Evolutionary conservation across 768 basidiomycete species (phyloP).

Genomic region (Mycena galopus): DNA sequence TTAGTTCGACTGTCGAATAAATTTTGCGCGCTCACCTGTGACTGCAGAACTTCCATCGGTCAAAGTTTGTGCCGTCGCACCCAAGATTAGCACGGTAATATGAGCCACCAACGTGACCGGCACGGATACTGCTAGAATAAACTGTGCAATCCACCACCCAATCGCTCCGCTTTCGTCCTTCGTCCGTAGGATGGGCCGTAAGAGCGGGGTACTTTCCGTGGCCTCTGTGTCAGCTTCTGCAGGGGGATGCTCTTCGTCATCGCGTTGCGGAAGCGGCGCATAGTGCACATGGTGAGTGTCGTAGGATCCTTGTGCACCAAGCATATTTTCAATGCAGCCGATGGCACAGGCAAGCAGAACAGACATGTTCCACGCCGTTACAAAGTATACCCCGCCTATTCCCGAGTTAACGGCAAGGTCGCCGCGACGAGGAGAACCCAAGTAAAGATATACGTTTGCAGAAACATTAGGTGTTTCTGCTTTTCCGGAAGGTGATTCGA

Average conservation of each 20-base stretch:
- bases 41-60: constrained; percentile 69
- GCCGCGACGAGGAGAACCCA: constrained; percentile 70
- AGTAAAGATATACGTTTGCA: constrained; percentile 69
- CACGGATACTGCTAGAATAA: constrained; percentile 65
- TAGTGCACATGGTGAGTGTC: constrained; percentile 40
- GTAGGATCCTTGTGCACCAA: constrained; percentile 31
- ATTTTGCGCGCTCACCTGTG: constrained; percentile 55
- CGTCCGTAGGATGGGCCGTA: constrained; percentile 40
- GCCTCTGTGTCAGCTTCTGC: constrained; percentile 44
- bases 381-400: constrained; percentile 69
- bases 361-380: constrained; percentile 67
- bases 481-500: constrained; percentile 49
- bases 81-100: constrained; percentile 60
- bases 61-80: constrained; percentile 67
- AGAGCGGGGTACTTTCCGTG: constrained; percentile 71
- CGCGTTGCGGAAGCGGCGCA: constrained; percentile 39
- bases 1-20: background rate
- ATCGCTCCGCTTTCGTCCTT: constrained; percentile 43
- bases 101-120: constrained; percentile 68
- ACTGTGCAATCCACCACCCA: constrained; percentile 71
- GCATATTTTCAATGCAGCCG: constrained; percentile 50
- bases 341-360: constrained; percentile 59
- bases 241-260: constrained; percentile 24
- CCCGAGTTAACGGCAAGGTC: constrained; percentile 58
- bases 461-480: constrained; percentile 64